phyloP scores from a whole-genome alignment of 2,329 filamentous ascomycete genomes.

The Mariannaea elegans region DNA sequence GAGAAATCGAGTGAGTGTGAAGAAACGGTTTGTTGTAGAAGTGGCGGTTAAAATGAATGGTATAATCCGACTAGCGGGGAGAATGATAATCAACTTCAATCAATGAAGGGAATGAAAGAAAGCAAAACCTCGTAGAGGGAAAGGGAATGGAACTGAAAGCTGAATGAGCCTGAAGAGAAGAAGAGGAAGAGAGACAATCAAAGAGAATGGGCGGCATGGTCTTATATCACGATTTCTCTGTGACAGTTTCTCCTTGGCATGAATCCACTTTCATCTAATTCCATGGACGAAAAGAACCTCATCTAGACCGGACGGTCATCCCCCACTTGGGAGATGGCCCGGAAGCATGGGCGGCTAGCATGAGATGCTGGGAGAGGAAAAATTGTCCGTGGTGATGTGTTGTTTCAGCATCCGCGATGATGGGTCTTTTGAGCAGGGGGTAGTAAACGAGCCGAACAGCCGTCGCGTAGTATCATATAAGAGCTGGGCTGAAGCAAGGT shows the following conservation, averaged over 20 bases:
- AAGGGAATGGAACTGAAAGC: constrained; percentile 40
- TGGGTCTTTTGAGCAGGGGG: constrained; percentile 8
- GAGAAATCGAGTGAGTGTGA: constrained; percentile 19
- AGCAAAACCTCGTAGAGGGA: constrained; percentile 30
- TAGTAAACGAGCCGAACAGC: neutral
- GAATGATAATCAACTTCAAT: constrained; percentile 41
- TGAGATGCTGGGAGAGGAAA: constrained; percentile 31
- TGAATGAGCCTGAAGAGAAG: constrained; percentile 37
- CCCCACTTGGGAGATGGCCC: constrained; percentile 21
- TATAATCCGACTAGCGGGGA: constrained; percentile 31
- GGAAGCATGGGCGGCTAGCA: constrained; percentile 22
- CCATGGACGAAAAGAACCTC: constrained; percentile 20
- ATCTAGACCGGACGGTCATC: constrained; percentile 21
- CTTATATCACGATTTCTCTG: constrained; percentile 26
- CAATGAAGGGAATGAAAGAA: constrained; percentile 43
- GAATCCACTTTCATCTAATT: neutral
- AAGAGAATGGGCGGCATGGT: neutral
- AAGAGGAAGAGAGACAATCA: neutral
- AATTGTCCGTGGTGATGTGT: constrained; percentile 20
- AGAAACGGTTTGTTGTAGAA: constrained; percentile 27
- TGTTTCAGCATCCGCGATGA: constrained; percentile 31
- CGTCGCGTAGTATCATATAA: neutral
- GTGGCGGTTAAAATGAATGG: constrained; percentile 34
- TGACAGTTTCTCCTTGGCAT: neutral
- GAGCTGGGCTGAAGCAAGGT: constrained; percentile 2